Evolutionary conservation across 73 alveolate species (phyloP).

Genomic region (Symbiodinium natans): DNA sequence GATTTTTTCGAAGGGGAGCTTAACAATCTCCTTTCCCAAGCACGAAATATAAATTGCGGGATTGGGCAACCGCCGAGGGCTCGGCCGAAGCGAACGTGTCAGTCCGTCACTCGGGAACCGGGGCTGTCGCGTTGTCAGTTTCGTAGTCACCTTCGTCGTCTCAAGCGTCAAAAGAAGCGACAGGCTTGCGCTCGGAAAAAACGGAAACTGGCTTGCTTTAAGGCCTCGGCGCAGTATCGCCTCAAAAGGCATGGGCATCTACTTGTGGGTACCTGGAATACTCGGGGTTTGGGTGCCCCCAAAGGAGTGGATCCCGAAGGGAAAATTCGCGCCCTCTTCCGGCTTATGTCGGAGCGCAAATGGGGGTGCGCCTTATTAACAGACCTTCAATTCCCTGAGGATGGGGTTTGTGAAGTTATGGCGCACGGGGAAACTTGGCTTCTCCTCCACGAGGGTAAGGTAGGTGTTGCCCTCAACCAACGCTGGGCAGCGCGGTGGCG

Average conservation of each 20-base stretch:
- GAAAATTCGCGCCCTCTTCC: not conserved
- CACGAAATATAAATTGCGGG: too few species aligned
- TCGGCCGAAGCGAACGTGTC: too few species aligned
- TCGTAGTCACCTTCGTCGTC: too few species aligned
- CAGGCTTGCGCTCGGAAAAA: too few species aligned
- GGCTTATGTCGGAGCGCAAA: not conserved
- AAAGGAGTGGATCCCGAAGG: not conserved
- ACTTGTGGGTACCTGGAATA: not conserved
- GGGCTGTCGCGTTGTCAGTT: too few species aligned
- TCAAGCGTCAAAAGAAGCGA: too few species aligned
- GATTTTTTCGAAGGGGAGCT: not conserved
- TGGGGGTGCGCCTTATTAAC: conserved; percentile 21
- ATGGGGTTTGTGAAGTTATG: not conserved
- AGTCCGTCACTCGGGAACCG: too few species aligned
- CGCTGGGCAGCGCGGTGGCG: not conserved
- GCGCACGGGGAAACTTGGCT: not conserved
- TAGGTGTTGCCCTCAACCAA: not conserved
- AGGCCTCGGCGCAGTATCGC: not conserved
- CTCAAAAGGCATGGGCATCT: not conserved
- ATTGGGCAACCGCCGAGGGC: too few species aligned
- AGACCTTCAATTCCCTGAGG: not conserved
- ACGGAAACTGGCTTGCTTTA: too few species aligned
- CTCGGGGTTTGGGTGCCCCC: not conserved
- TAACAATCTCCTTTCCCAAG: too few species aligned
- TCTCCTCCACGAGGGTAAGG: not conserved